phyloP scores from a whole-genome alignment of 352 stramenopile species.

The Phytophthora kernoviae region DNA sequence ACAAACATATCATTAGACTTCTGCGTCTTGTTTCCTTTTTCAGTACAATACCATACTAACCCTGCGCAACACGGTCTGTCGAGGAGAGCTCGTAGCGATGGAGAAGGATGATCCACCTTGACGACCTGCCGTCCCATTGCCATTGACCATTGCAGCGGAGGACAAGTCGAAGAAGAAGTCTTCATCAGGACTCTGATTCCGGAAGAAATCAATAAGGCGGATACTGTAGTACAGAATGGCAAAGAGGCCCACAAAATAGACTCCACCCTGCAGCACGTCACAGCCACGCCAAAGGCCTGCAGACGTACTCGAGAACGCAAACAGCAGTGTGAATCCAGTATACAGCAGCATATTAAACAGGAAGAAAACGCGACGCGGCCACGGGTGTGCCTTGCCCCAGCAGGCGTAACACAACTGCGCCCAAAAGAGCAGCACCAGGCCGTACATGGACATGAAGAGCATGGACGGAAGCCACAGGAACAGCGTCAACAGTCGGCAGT shows the following conservation, averaged over 20 bases:
- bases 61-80: constrained; percentile 67
- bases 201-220: constrained; percentile 82
- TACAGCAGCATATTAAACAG: constrained; percentile 81
- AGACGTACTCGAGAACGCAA: constrained; percentile 48
- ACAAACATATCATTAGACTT: not conserved
- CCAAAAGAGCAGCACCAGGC: constrained; percentile 85
- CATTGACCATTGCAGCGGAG: constrained; percentile 31
- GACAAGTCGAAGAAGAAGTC: constrained; percentile 87
- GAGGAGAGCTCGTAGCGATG: constrained; percentile 40
- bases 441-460: constrained; percentile 88
- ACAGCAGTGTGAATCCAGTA: constrained; percentile 53
- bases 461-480: constrained; percentile 82
- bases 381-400: constrained; percentile 75
- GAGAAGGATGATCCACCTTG: constrained; percentile 22
- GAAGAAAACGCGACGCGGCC: constrained; percentile 78
- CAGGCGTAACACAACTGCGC: constrained; percentile 86
- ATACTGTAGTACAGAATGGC: constrained; percentile 83
- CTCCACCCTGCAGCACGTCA: constrained; percentile 62
- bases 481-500: constrained; percentile 54
- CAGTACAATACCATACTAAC: constrained; percentile 36
- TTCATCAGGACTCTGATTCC: constrained; percentile 69
- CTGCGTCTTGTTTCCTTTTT: not conserved
- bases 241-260: constrained; percentile 72
- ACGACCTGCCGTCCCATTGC: constrained; percentile 16
- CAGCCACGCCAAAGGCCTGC: constrained; percentile 68